Evolutionary conservation across 108 stramenopile genomes (phyloP), one percentile per base, ranked within the genome.

Genomic region (Stephanodiscus minutulus): DNA sequence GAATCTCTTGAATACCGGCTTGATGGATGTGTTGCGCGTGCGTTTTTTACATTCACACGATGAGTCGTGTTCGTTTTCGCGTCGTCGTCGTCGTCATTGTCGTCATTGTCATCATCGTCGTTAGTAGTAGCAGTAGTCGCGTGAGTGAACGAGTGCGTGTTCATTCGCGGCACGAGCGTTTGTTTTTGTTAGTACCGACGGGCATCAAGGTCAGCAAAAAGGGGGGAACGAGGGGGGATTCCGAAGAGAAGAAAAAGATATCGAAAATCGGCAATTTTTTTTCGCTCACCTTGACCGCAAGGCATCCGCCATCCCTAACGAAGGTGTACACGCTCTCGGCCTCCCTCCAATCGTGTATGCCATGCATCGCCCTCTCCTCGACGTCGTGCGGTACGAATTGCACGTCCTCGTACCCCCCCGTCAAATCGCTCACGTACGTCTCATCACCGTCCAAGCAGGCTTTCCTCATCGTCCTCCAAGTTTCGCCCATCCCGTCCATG

Each of bases 401-500:
- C 61, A 94, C 87, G 6, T 52, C 46, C 29, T 63, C 76, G 17
- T 48, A 39, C 7, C 59, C 61, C 66, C 91, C 54, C 17, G 69
- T 79, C 33, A 96, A 84, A 71, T 96, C 96, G 66, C 86, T 82
- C 20, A 91, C 85, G 77, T 93, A 95, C 13, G 72, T 75, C 3
- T 61, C 61, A 82, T 91, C 91, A 17, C 70, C 63, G 29, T 43
- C 50, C 37, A 66, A 55, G 27, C 59, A 29, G 3, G 85, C 90
- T 9, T 60, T 71, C 68, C 76, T 68, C 96, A 97, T 96, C 24
- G 95, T 86, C 24, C 96, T 80, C 60, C 87, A 94, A 2, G 89
- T 88, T 70, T 97, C 94, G 35, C 94, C 94, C 94, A 96, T 97
- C 22, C 96, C 94, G 72, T 97, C 97, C 97, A 98, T 97, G 9